These are phyloP conservation scores for Wickerhamiella sorbophila DNA, from an alignment of 805 yeast species.

Conservation along the genomic window DNA sequence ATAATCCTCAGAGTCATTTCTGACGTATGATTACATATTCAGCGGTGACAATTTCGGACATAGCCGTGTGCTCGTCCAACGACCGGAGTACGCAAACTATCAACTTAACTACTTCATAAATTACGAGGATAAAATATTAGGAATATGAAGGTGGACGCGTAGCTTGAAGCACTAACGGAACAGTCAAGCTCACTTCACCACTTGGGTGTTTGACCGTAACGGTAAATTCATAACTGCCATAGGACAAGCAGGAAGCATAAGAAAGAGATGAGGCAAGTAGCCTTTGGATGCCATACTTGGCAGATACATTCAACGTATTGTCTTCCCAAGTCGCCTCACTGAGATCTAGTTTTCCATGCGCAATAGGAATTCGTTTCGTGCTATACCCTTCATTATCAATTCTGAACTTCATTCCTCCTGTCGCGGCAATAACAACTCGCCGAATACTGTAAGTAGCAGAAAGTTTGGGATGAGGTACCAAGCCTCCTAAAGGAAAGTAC, in stretches of 20 bases:
- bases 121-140: too few relatives aligned
- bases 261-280: background rate
- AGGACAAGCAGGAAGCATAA: background rate
- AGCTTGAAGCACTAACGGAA: background rate
- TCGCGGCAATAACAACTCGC: background rate
- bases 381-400: background rate
- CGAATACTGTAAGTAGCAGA: background rate
- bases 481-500: background rate
- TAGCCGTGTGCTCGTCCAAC: too few relatives aligned
- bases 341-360: background rate
- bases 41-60: too few relatives aligned
- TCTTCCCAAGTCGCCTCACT: background rate
- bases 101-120: too few relatives aligned
- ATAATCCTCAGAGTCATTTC: too few relatives aligned
- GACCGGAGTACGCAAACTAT: too few relatives aligned
- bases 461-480: background rate
- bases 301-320: background rate
- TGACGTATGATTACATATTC: too few relatives aligned
- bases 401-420: background rate
- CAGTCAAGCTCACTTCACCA: background rate
- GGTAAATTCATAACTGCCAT: background rate
- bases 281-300: background rate
- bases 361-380: background rate
- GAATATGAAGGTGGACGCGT: background rate
- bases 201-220: background rate